These are phyloP conservation scores for Vigna hirtella DNA, from an alignment of 306 rosid genomes.

Conservation along the genomic window DNA sequence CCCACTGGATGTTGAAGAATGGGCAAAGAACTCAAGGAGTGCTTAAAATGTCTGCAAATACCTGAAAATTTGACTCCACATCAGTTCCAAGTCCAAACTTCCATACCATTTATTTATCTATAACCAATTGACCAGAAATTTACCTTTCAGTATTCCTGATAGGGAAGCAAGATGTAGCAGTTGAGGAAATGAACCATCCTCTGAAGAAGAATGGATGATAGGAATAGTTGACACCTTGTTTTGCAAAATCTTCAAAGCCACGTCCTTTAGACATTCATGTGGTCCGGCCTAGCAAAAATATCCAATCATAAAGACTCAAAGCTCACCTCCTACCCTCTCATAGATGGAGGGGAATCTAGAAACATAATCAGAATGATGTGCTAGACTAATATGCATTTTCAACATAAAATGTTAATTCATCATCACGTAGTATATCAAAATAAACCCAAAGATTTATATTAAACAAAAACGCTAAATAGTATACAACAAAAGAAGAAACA, in stretches of 20 bases:
- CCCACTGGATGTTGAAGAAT: slow-evolving; percentile 80
- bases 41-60: slow-evolving; percentile 80
- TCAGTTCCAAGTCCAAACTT: slow-evolving; percentile 54
- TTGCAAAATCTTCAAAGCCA: slow-evolving; percentile 77
- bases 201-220: slow-evolving; percentile 59
- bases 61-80: slow-evolving; percentile 63
- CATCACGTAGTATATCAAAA: slow-evolving; percentile 9
- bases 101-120: slow-evolving; percentile 43
- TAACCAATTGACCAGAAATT: slow-evolving; percentile 43
- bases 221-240: slow-evolving; percentile 78
- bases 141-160: slow-evolving; percentile 78
- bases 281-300: slow-evolving; percentile 68
- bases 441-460: slow-evolving; percentile 24
- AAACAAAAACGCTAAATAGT: slow-evolving; percentile 22
- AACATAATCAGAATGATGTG: slow-evolving; percentile 27
- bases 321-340: slow-evolving; percentile 35
- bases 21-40: slow-evolving; percentile 76
- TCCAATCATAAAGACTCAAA: slow-evolving; percentile 26
- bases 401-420: slow-evolving; percentile 27
- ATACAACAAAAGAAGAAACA: slow-evolving; percentile 16
- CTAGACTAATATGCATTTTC: slow-evolving; percentile 34
- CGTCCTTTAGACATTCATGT: slow-evolving; percentile 71
- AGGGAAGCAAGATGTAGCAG: slow-evolving; percentile 79
- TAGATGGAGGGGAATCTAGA: slow-evolving; percentile 15
- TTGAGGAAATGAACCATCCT: slow-evolving; percentile 71